Evolutionary conservation across 75 land plant genomes (phyloP), one percentile per base, ranked within the genome.

Genomic region (Isoetes taiwanensis): DNA sequence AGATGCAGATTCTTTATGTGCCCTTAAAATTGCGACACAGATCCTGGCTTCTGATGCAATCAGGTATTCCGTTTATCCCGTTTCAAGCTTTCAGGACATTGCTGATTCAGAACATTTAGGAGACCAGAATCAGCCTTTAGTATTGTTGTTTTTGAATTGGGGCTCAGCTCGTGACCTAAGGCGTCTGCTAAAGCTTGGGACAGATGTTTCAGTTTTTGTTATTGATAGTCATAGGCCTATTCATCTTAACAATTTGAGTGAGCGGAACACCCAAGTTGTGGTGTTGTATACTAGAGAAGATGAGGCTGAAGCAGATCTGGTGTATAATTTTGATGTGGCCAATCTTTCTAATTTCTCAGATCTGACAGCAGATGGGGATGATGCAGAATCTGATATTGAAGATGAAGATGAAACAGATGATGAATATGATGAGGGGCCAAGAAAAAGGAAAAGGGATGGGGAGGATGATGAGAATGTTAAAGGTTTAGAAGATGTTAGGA

Each of bases 141-240:
- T 81, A 12, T 52, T 86, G 8, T 68, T 91, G 1, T 62, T 91
- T 35, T 78, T 91, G 12, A 91, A 91, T 55, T 91, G 91, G 97
- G 97, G 97, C 0, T 80, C 76, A 24, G 80, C 85, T 24, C 66
- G 82, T 4, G 87, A 91, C 55, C 43, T 91, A 39, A 53, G 74
- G 34, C 72, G 61, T 58, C 50, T 68, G 40, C 62, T 91, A 12
- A 66, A 64, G 19, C 75, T 86, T 5, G 85, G 97, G 0, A 58
- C 77, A 0, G 50, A 46, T n/a, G 85, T 61, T 14, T 63, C 60
- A 4, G 78, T 86, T 30, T 91, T 91, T 63, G 85, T 91, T 10
- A 76, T 91, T 30, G 97, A 91, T 54, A 91, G 97, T 53, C 97
- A 91, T 56, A 66, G 97, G 0, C 97, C 97, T 1, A 86, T 91